Evolutionary conservation across 352 stramenopile species (phyloP).

Genomic region (Phytophthora boehmeriae): DNA sequence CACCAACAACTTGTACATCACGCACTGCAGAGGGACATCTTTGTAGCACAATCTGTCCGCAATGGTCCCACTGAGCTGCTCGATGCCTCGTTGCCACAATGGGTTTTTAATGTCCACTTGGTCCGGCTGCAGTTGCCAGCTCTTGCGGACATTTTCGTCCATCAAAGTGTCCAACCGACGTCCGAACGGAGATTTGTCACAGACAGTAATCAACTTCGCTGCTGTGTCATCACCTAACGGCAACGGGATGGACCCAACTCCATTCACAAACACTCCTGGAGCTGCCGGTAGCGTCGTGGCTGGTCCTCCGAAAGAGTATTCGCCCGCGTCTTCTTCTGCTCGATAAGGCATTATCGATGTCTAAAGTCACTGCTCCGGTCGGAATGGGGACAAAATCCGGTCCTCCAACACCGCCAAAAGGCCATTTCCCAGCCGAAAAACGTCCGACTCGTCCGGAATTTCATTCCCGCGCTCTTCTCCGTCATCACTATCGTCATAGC

Average conservation of each 20-base stretch:
- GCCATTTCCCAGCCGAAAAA: neutral
- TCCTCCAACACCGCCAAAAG: neutral
- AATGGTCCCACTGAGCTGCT: constrained; percentile 5
- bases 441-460: neutral
- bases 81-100: constrained; percentile 1
- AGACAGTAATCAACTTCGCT: constrained; percentile 1
- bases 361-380: neutral
- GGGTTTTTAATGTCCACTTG: constrained; percentile 1
- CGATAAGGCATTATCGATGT: constrained; percentile 12
- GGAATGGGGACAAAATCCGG: neutral
- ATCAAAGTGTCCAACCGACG: constrained; percentile 6
- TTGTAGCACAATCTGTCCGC: constrained; percentile 8
- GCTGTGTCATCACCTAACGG: constrained; percentile 2
- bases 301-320: constrained; percentile 5
- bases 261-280: constrained; percentile 7
- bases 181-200: constrained; percentile 27
- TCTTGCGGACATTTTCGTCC: constrained; percentile 18
- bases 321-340: neutral
- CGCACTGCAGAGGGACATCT: constrained; percentile 9
- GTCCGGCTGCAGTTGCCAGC: constrained; percentile 14
- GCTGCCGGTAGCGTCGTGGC: neutral
- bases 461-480: neutral
- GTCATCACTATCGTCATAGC: neutral
- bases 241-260: constrained; percentile 13
- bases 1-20: constrained; percentile 48